A percentile compares a stretch with the other conserved stretches of the same genome.
Evolutionary conservation across 108 stramenopile genomes (phyloP).

Genomic region (Aurantiochytrium sp.): DNA sequence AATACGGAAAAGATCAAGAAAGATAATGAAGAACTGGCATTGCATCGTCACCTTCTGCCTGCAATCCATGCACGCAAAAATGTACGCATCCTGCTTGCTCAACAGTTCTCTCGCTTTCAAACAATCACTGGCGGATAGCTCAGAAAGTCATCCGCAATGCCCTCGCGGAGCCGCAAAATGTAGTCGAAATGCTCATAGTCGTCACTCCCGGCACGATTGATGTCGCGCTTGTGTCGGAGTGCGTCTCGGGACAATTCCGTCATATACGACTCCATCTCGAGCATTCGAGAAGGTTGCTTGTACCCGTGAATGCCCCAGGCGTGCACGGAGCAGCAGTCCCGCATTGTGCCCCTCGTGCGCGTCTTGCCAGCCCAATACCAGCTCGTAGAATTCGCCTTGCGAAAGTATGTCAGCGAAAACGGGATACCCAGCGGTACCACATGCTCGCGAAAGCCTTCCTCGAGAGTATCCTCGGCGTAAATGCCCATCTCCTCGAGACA

Average conservation of each 20-base stretch:
- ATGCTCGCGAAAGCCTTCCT: not conserved
- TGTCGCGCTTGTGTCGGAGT: not conserved
- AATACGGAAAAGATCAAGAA: too few relatives aligned
- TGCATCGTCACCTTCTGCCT: too few relatives aligned
- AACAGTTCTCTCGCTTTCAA: not conserved
- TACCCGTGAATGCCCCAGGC: not conserved
- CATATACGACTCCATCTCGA: not conserved
- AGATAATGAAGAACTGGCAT: too few relatives aligned
- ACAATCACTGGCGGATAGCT: not conserved
- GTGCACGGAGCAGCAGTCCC: not conserved
- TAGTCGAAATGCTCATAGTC: not conserved
- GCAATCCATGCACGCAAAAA: too few relatives aligned
- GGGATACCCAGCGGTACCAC: not conserved
- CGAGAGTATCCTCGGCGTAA: not conserved
- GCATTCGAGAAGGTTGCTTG: not conserved
- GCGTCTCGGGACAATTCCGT: not conserved
- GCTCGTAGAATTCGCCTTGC: not conserved
- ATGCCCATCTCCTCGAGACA: not conserved
- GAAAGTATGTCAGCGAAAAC: not conserved
- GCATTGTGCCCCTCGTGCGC: not conserved
- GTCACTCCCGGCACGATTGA: not conserved
- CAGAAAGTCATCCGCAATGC: not conserved
- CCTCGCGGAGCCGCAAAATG: not conserved
- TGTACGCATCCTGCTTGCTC: too few relatives aligned
- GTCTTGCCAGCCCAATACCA: conserved; percentile 3